Percentiles rank a stretch among this genome's conserved stretches.
Conservation (phyloP, 148 eudicot genomes). For the Rhododendron ferrugineum region DNA sequence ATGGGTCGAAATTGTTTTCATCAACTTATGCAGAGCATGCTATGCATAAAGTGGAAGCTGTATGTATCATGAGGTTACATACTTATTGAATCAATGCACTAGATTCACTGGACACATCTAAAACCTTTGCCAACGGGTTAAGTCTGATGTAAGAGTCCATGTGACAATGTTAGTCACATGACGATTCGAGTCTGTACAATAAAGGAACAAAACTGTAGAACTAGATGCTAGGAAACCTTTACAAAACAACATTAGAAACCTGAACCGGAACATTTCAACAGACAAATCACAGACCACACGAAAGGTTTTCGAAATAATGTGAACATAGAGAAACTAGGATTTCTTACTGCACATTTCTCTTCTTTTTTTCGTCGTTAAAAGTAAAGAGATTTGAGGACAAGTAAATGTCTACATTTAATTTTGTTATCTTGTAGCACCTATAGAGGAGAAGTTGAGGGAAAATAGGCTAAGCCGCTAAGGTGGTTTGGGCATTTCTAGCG, state of each 20-base stretch:
- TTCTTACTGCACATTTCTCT: neutral
- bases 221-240: neutral
- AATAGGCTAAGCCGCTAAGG: too few species aligned
- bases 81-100: neutral
- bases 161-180: neutral
- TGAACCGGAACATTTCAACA: neutral
- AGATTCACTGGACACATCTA: neutral
- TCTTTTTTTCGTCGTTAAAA: neutral
- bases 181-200: neutral
- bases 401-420: neutral
- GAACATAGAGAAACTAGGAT: neutral
- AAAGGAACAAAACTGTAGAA: neutral
- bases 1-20: neutral
- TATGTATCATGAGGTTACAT: neutral
- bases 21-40: neutral
- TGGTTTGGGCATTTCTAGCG: too few species aligned
- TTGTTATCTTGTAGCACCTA: neutral
- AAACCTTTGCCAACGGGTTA: neutral
- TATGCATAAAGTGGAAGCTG: neutral
- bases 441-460: too few species aligned
- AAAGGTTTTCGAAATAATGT: neutral
- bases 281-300: neutral
- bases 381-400: neutral
- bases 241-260: neutral
- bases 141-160: neutral